These are phyloP conservation scores for Sphaerobolus stellatus DNA, from an alignment of 1,284 basidiomycete species.

Conservation along the genomic window DNA sequence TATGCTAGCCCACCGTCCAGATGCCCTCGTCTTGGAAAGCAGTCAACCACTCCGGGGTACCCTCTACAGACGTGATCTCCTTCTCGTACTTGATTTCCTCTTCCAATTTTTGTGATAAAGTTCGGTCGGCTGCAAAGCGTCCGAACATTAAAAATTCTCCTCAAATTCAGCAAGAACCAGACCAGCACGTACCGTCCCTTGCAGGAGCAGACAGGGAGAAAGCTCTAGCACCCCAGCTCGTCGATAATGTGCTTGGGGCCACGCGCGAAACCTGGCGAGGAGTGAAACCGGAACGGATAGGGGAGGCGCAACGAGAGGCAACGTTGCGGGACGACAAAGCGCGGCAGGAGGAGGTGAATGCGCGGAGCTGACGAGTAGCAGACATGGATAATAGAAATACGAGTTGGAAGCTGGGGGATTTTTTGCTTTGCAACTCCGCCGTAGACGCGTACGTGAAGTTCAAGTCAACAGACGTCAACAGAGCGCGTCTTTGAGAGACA, in stretches of 20 bases:
- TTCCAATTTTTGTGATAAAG: slow-evolving; percentile 72
- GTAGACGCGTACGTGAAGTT: not conserved
- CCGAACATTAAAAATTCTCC: too few species aligned
- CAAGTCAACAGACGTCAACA: not conserved
- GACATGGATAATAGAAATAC: not conserved
- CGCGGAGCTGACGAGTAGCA: slow-evolving; percentile 7
- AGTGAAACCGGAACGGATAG: not conserved
- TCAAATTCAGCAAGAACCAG: too few species aligned
- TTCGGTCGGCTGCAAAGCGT: slow-evolving; percentile 67
- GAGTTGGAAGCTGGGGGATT: not conserved
- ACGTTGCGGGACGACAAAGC: slow-evolving; percentile 3
- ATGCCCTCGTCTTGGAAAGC: slow-evolving; percentile 72
- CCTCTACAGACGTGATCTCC: slow-evolving; percentile 49
- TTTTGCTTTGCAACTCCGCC: slow-evolving; percentile 3
- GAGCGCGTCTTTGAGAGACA: not conserved
- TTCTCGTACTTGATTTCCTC: slow-evolving; percentile 88
- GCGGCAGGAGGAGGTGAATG: slow-evolving; percentile 5
- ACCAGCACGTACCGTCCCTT: too few species aligned
- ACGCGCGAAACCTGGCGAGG: too few species aligned
- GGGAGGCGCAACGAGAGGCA: not conserved
- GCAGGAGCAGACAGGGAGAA: too few species aligned
- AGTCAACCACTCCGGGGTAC: slow-evolving; percentile 74
- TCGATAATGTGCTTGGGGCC: too few species aligned
- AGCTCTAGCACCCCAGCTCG: too few species aligned
- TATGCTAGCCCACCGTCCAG: slow-evolving; percentile 78